These are phyloP conservation scores for Musa troglodytarum DNA, from an alignment of 176 grass and related monocot genomes.

Conservation along the genomic window DNA sequence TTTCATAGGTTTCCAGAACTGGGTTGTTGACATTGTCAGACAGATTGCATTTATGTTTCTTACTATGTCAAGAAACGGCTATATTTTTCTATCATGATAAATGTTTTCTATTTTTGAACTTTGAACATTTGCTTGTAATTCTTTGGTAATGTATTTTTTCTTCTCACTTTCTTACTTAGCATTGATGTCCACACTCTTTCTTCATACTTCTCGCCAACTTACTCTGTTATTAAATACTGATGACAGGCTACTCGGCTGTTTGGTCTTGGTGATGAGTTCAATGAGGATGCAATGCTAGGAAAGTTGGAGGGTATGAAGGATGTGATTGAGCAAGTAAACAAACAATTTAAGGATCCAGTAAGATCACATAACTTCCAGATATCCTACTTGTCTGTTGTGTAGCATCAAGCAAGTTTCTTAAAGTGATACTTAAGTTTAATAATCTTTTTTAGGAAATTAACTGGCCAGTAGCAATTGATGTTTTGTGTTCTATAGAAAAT, in stretches of 20 bases:
- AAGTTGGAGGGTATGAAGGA: slow-evolving; percentile 96
- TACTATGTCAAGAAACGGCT: too few species aligned
- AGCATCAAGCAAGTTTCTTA: not conserved
- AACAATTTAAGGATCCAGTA: slow-evolving; percentile 99
- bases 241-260: slow-evolving; percentile 83
- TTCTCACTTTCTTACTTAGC: too few species aligned
- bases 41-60: too few species aligned
- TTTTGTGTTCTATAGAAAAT: not conserved
- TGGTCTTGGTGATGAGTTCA: slow-evolving; percentile 96
- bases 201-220: not conserved
- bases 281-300: slow-evolving; percentile 93
- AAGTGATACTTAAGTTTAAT: not conserved
- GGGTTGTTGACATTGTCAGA: too few species aligned
- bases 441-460: not conserved
- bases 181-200: not conserved
- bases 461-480: not conserved
- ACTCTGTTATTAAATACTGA: slow-evolving; percentile 8
- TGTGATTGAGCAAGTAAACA: slow-evolving; percentile 97
- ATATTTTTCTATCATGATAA: too few species aligned
- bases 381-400: not conserved
- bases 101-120: too few species aligned
- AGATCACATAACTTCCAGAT: slow-evolving; percentile 20
- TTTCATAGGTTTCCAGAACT: too few species aligned
- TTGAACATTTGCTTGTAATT: too few species aligned
- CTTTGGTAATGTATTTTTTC: too few species aligned